Base-by-base conservation (phyloP, 148 eudicot species). In the Diospyros lotus region DNA sequence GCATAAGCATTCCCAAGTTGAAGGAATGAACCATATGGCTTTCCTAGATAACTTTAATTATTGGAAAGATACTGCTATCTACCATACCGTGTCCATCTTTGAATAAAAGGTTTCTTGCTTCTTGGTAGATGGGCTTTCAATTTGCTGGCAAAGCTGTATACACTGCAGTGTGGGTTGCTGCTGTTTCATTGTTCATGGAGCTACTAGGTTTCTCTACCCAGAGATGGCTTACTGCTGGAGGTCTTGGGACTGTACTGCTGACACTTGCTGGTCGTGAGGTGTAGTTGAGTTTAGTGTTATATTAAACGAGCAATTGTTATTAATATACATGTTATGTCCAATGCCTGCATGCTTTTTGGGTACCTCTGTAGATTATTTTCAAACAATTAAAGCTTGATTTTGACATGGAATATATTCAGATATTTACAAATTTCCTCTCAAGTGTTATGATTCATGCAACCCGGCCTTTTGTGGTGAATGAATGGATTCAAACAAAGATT, bases 181-280 rank as follows among this genome's bases (percentile, higher is more conserved):
- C 98, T 70, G 85, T 85, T 76, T 84, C 93, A 66, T 85, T 94
- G 79, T 94, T 91, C 74, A 89, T 91, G 95, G 98, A 94, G 86
- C 80, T 94, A 84, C 82, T 94, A 79, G 98, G 98, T 72, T 91
- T 94, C 79, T 91, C 95, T 63, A 91, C 98, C 66, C 98, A 91
- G 79, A 94, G 75, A 81, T 94, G 90, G 90, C 82, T 94, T 54
- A 94, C 98, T 72, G 98, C 98, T 72, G 97, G 98, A 77, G 98
- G 98, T 68, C 95, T 94, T 81, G 98, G 98, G 80, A 94, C 98
- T 59, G 94, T 94, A 15, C 77, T 94, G 84, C 87, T 91, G 41
- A 94, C 98, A 44, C 97, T 94, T 75, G 94, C 98, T 78, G 98
- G 98, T 64, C 98, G 98, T 72, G 97, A 94, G 98, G 98, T 94